Conservation (phyloP, 495 filamentous ascomycete genomes). For the Neurospora africana region DNA sequence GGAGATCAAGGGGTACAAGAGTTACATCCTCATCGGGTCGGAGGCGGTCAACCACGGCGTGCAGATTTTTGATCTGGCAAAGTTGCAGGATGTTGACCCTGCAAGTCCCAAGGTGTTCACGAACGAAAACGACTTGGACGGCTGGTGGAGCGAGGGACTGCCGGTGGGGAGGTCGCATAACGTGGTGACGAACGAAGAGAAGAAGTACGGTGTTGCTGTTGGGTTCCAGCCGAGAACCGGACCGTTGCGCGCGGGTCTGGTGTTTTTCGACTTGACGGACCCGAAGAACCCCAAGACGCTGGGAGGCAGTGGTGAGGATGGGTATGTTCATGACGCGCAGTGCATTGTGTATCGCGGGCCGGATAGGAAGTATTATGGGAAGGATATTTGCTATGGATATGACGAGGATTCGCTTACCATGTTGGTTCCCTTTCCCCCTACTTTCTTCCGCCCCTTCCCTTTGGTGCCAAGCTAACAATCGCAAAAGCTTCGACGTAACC, state of each 20-base stretch:
- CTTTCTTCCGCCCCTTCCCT: background rate
- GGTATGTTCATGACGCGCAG: slow-evolving; percentile 49
- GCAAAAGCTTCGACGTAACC: slow-evolving; percentile 38
- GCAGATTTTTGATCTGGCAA: slow-evolving; percentile 43
- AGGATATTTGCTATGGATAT: slow-evolving; percentile 48
- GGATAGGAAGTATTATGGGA: slow-evolving; percentile 36
- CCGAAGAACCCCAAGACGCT: slow-evolving; percentile 36
- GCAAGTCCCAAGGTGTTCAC: slow-evolving; percentile 19
- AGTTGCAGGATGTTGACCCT: slow-evolving; percentile 14
- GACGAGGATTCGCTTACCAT: slow-evolving; percentile 36
- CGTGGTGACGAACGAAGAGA: slow-evolving; percentile 38
- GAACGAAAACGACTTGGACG: slow-evolving; percentile 26
- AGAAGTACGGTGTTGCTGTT: slow-evolving; percentile 30
- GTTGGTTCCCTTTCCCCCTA: slow-evolving; percentile 3
- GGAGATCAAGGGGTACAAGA: slow-evolving; percentile 35
- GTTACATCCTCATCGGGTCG: slow-evolving; percentile 38
- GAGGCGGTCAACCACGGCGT: slow-evolving; percentile 38
- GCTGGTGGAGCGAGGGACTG: slow-evolving; percentile 15
- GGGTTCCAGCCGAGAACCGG: slow-evolving; percentile 32
- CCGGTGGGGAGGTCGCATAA: slow-evolving; percentile 38
- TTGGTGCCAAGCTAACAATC: background rate
- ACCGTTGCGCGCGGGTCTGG: slow-evolving; percentile 31
- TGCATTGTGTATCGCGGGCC: slow-evolving; percentile 46
- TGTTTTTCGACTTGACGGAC: slow-evolving; percentile 40
- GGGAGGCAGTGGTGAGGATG: slow-evolving; percentile 37